Percentiles rank a stretch among this genome's conserved stretches.
These are phyloP conservation scores for Micractinium sp. DNA, from an alignment of 139 green algal genomes.

Conservation along the genomic window DNA sequence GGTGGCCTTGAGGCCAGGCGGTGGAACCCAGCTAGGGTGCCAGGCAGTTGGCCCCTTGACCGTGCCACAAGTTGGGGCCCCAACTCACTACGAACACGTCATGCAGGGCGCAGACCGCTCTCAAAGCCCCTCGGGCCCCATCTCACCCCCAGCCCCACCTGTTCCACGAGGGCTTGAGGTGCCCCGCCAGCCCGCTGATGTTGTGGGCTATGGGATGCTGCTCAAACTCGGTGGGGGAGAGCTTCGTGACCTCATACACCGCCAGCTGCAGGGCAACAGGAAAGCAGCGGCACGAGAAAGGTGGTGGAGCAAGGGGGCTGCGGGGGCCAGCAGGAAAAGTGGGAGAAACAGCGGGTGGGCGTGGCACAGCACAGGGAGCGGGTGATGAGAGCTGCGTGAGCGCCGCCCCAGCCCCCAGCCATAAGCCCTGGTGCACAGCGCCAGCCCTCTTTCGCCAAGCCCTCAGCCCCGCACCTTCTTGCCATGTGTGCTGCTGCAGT, in stretches of 20 bases:
- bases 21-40: too few species aligned
- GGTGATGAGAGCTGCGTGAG: too few species aligned
- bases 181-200: conserved; percentile 14
- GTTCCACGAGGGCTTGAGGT: conserved; percentile 11
- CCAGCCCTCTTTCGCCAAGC: too few species aligned
- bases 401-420: too few species aligned
- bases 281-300: too few species aligned
- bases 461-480: neutral
- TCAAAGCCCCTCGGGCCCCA: neutral
- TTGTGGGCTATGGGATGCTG: conserved; percentile 38
- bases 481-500: neutral
- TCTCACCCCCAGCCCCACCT: conserved; percentile 23
- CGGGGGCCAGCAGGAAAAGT: neutral
- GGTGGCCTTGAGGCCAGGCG: too few species aligned
- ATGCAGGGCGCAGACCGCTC: neutral
- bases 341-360: too few species aligned
- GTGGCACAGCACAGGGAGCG: neutral
- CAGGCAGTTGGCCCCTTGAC: too few species aligned
- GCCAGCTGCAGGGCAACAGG: conserved; percentile 17
- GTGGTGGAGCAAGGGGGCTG: neutral
- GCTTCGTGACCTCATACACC: conserved; percentile 17
- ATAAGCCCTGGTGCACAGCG: neutral
- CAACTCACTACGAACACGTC: neutral
- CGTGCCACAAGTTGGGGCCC: too few species aligned
- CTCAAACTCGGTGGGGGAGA: conserved; percentile 40